These are phyloP conservation scores for Kwoniella sp. DNA, from an alignment of 768 basidiomycete species.

Conservation along the genomic window DNA sequence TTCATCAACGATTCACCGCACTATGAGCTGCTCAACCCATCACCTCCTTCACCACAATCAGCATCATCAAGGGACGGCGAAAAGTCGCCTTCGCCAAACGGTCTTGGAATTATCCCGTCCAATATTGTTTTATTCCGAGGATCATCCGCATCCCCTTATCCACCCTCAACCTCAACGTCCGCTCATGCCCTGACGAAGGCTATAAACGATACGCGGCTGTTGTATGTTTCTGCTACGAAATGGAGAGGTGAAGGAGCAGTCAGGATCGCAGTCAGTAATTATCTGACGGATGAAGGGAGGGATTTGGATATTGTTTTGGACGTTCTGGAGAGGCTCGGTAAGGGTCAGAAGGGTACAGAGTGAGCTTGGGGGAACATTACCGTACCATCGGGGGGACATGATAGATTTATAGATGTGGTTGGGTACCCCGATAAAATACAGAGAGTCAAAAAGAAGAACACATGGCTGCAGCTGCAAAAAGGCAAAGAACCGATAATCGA, in stretches of 20 bases:
- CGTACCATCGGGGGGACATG: no score
- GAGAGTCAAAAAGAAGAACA: no score
- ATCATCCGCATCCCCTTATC: conserved; percentile 23
- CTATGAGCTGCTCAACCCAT: conserved; percentile 49
- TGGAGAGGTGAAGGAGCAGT: conserved; percentile 57
- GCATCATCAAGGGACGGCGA: no score
- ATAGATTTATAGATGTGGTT: no score
- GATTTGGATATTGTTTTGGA: conserved; percentile 34
- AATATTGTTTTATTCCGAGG: conserved; percentile 57
- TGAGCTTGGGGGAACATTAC: no score
- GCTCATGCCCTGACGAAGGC: conserved; percentile 40
- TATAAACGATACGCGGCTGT: conserved; percentile 55
- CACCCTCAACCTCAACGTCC: conserved; percentile 27
- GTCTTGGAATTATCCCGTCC: conserved; percentile 42
- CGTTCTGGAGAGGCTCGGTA: conserved; percentile 39
- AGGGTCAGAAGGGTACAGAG: conserved; percentile 8
- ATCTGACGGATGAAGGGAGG: conserved; percentile 40
- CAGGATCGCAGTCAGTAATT: conserved; percentile 58
- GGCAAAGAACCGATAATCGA: no score
- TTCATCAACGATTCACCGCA: conserved; percentile 42
- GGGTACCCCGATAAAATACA: no score
- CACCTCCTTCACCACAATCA: conserved; percentile 9
- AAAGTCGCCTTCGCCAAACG: no score
- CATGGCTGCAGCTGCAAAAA: no score
- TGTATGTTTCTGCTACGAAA: conserved; percentile 56